Percentiles rank a stretch among this genome's conserved stretches.
Conservation (phyloP, 176 grass and related monocot species). For the Oryza australiensis region DNA sequence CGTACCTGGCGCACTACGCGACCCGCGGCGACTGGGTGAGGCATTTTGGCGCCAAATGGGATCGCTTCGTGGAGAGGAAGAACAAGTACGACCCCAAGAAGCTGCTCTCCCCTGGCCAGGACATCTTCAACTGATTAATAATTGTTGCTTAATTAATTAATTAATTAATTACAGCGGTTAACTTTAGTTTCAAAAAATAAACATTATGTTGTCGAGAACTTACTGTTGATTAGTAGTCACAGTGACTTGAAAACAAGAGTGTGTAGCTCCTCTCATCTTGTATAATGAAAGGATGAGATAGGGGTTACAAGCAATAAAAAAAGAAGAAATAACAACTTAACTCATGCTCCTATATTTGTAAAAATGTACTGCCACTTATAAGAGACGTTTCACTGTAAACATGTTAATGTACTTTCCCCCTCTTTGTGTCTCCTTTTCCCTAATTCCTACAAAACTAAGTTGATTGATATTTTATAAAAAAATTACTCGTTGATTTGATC, state of each 20-base stretch:
- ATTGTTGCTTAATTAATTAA: background rate
- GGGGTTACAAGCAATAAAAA: background rate
- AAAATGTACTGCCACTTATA: constrained; percentile 3
- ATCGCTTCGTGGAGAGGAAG: constrained; percentile 58
- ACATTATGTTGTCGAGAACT: background rate
- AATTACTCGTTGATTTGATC: too few relatives aligned
- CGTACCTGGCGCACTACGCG: constrained; percentile 64
- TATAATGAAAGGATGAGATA: background rate
- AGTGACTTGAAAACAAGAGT: background rate
- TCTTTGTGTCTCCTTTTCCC: background rate
- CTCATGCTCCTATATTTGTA: background rate
- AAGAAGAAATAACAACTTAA: background rate
- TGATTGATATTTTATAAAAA: too few relatives aligned
- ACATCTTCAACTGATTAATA: constrained; percentile 63
- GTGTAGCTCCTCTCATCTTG: background rate
- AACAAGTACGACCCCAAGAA: constrained; percentile 78
- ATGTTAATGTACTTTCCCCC: background rate
- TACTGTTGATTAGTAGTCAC: background rate
- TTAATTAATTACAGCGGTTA: background rate
- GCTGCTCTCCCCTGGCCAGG: constrained; percentile 71
- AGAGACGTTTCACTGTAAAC: background rate
- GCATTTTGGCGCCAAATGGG: constrained; percentile 79
- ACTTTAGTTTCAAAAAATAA: background rate
- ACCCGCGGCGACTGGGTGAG: constrained; percentile 47
- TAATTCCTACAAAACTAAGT: background rate